Percentiles rank a stretch among this genome's conserved stretches.
phyloP scores from a whole-genome alignment of 192 early-diverging fungal genomes.

The Umbelopsis ramanniana region DNA sequence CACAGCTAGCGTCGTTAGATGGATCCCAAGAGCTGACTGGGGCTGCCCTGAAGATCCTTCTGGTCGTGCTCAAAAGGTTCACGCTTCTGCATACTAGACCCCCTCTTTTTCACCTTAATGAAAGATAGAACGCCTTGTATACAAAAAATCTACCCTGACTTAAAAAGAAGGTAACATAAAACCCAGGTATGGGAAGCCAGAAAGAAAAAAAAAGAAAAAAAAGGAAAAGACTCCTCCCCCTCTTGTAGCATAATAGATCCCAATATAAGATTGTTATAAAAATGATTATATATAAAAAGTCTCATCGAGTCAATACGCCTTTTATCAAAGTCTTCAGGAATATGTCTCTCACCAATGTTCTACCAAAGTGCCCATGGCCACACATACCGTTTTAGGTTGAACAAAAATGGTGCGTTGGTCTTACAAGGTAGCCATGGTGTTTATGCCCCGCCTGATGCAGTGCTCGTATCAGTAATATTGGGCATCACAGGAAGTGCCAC shows the following conservation, averaged over 20 bases:
- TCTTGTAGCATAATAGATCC: constrained; percentile 11
- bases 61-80: constrained; percentile 95
- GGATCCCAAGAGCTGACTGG: constrained; percentile 98
- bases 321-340: too few relatives aligned
- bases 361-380: too few relatives aligned
- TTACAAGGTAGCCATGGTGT: background rate
- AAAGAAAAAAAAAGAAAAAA: background rate
- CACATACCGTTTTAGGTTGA: background rate
- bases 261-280: background rate
- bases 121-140: constrained; percentile 3
- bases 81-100: constrained; percentile 70
- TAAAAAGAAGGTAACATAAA: background rate
- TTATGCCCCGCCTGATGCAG: too few relatives aligned
- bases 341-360: too few relatives aligned
- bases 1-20: constrained; percentile 87
- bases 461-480: background rate
- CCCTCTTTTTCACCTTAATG: background rate
- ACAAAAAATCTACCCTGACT: background rate
- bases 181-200: background rate
- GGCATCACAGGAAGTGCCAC: too few relatives aligned
- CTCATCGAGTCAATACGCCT: too few relatives aligned
- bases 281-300: background rate
- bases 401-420: background rate
- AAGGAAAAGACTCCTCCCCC: background rate
- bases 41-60: constrained; percentile 97